Conservation (phyloP, 176 grass and related monocot genomes). For the Juncus inflexus region DNA sequence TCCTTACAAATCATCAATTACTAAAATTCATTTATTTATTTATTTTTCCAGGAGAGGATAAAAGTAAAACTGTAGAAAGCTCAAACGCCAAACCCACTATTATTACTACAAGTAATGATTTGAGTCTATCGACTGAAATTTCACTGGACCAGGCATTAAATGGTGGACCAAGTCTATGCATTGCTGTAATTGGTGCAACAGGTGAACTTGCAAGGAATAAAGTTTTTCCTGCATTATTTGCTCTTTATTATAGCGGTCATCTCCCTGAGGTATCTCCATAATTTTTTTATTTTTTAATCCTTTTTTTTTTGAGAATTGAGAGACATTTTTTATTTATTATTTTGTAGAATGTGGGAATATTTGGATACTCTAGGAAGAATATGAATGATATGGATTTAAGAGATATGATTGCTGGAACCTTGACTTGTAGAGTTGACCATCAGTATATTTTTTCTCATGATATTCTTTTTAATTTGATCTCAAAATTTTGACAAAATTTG, state of each 20-base stretch:
- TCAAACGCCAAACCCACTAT: conserved; percentile 23
- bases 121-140: conserved; percentile 5
- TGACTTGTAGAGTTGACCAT: conserved; percentile 93
- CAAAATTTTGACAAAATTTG: no score
- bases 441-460: conserved; percentile 43
- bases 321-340: conserved; percentile 14
- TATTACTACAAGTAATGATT: conserved; percentile 1
- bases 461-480: no score
- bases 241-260: conserved; percentile 78
- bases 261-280: conserved; percentile 59
- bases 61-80: conserved; percentile 29
- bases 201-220: conserved; percentile 86
- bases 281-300: conserved; percentile 10
- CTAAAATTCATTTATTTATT: not conserved
- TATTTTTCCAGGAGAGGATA: conserved; percentile 47
- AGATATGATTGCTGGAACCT: conserved; percentile 74
- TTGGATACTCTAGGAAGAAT: conserved; percentile 94
- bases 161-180: conserved; percentile 45
- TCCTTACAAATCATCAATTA: no score
- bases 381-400: conserved; percentile 61
- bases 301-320: not conserved
- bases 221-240: conserved; percentile 87
- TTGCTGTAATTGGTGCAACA: conserved; percentile 87
- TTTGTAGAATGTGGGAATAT: conserved; percentile 82
- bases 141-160: not conserved